Evolutionary conservation across 768 basidiomycete genomes (phyloP), one percentile per base, ranked within the genome.

Genomic region (Porpolomopsis calyptriformis): DNA sequence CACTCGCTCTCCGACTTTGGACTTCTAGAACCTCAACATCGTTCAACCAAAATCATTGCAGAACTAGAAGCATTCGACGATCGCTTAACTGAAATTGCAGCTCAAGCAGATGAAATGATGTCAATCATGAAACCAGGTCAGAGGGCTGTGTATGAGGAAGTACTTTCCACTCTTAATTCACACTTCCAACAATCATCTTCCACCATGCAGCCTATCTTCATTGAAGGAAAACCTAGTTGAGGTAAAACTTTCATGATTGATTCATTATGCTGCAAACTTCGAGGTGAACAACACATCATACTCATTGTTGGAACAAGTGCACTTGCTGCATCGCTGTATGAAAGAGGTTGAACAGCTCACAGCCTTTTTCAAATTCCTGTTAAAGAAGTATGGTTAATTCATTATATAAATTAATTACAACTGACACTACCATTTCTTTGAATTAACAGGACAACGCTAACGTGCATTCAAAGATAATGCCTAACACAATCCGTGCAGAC

Each of bases 401-500:
- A n/a, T n/a, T n/a, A n/a, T n/a, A n/a, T n/a, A n/a, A n/a, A n/a
- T n/a, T n/a, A n/a, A n/a, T n/a, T n/a, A n/a, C n/a, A n/a, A n/a
- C n/a, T n/a, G n/a, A n/a, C n/a, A n/a, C n/a, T n/a, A n/a, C n/a
- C n/a, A n/a, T n/a, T n/a, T n/a, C n/a, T n/a, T n/a, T n/a, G n/a
- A n/a, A n/a, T n/a, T n/a, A n/a, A n/a, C n/a, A n/a, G n/a, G n/a
- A n/a, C n/a, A n/a, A n/a, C n/a, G n/a, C 29, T 31, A 14, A 31
- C 29, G 14, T 31, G 7, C 29, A 31, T 14, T 31, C 29, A 7
- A 14, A 31, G 7, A 31, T 31, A 31, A 31, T 31, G 29, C 29
- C 47, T 1, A 40, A 50, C 35, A 53, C 59, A 37, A 43, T 60
- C 1, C 51, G 60, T 0, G 65, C 58, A 0, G 63, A 68, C 24